Base-by-base conservation (phyloP, 768 basidiomycete species). In the Termitomyces sp. region DNA sequence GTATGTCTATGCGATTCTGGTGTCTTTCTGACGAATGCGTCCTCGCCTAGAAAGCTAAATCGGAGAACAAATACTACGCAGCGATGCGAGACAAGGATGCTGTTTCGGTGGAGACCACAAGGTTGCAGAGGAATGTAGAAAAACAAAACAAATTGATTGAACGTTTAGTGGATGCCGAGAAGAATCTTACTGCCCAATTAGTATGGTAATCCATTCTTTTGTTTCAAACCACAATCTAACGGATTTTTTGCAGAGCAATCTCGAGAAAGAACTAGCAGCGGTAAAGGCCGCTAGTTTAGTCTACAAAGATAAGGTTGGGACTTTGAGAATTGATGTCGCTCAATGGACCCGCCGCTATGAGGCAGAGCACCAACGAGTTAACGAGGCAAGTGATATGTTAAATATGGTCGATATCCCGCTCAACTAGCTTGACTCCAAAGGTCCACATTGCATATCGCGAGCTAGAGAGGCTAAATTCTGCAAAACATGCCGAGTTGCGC, bases 11-110 rank as follows among this genome's bases (percentile, higher is more conserved):
- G 8, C 28, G 19, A 0, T 15, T 46, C 33, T 14, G 23, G 9
- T 19, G 19, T 11, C 15, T n/a, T 48, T 15, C 17, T 48, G 2
- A 47, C 3, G 40, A 44, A 43, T 59, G 43, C 57, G 37, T 43
- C 42, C 56, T 47, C n/a, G 26, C 8, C 43, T 45, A 98, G 93
- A 92, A 91, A 87, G 91, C 93, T 9, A 98, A 96, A 73, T 85
- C 90, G 15, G 95, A 98, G 58, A 96, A 94, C 75, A 98, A 95
- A 69, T 98, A 84, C 67, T 98, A 86, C 66, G 82, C 90, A 17
- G 86, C 87, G 2, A 91, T 96, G 86, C 85, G 94, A 31, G 86
- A 88, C 56, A 94, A 89, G 71, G 94, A 97, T 57, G 85, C 90
- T 17, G 71, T 86, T 3, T 91, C 94, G 33, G 75, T 75, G 1